Evolutionary conservation across 1,139 yeast genomes (phyloP).

Genomic region (Suhomyces guaymorum): DNA sequence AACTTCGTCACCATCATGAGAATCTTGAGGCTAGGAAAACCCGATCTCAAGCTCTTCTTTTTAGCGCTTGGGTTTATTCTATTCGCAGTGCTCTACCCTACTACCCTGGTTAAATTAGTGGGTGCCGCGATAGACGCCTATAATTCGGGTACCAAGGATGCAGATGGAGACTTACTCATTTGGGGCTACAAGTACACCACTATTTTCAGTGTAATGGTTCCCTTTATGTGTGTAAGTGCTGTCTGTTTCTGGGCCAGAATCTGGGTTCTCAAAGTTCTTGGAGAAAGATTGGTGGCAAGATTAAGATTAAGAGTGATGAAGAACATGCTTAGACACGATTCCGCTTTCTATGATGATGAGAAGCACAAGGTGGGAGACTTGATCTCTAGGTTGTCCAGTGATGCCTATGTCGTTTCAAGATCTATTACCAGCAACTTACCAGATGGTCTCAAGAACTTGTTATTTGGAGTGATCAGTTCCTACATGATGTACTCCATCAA

Average conservation of each 20-base stretch:
- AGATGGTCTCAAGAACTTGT: slow-evolving; percentile 49
- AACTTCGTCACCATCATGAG: slow-evolving; percentile 40
- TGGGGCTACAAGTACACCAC: slow-evolving; percentile 51
- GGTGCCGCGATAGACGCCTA: slow-evolving; percentile 51
- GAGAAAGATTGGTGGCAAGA: slow-evolving; percentile 39
- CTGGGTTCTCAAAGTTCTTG: slow-evolving; percentile 48
- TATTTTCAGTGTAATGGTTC: slow-evolving; percentile 46
- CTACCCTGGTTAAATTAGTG: slow-evolving; percentile 48
- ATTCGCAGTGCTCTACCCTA: slow-evolving; percentile 50
- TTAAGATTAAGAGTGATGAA: slow-evolving; percentile 51
- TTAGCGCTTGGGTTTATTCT: slow-evolving; percentile 45
- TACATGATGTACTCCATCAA: slow-evolving; percentile 51
- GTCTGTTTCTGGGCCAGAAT: slow-evolving; percentile 52
- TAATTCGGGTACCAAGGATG: slow-evolving; percentile 38
- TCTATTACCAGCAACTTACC: slow-evolving; percentile 49
- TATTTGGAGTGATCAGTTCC: slow-evolving; percentile 46
- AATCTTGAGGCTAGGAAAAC: slow-evolving; percentile 42
- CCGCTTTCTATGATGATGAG: slow-evolving; percentile 52
- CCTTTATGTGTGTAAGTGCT: slow-evolving; percentile 47
- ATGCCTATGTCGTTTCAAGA: slow-evolving; percentile 53
- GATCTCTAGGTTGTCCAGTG: slow-evolving; percentile 53
- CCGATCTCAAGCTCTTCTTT: slow-evolving; percentile 41
- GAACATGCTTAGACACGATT: slow-evolving; percentile 51
- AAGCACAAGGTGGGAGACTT: slow-evolving; percentile 59
- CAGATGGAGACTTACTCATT: slow-evolving; percentile 41